Evolutionary conservation across 2,329 filamentous ascomycete genomes (phyloP).

Genomic region (Tolypocladium nubicola): DNA sequence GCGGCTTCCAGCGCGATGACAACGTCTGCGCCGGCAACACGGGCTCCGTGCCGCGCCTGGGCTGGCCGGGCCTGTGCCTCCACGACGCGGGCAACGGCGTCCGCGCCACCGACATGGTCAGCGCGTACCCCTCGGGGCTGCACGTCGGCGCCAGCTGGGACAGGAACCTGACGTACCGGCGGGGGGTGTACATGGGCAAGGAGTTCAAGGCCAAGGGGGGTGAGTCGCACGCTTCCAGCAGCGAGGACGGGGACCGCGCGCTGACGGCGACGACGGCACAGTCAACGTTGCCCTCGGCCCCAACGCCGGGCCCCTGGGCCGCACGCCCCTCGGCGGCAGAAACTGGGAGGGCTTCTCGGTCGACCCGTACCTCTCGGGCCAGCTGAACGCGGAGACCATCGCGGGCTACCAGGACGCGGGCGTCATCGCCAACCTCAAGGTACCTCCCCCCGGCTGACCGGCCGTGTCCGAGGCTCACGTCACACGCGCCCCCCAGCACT

Average conservation of each 20-base stretch:
- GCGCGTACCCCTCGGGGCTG: slow-evolving; percentile 34
- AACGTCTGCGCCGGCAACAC: slow-evolving; percentile 38
- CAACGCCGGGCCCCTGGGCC: slow-evolving; percentile 58
- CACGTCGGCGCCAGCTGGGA: slow-evolving; percentile 45
- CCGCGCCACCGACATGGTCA: slow-evolving; percentile 35
- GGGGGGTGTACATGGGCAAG: slow-evolving; percentile 41
- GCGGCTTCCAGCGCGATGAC: slow-evolving; percentile 39
- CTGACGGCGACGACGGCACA: background rate
- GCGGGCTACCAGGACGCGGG: slow-evolving; percentile 67
- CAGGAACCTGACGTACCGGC: slow-evolving; percentile 36
- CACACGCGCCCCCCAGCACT: slow-evolving; percentile 27
- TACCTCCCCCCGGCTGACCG: slow-evolving; percentile 5
- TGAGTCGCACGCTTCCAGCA: background rate
- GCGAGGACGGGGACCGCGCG: background rate
- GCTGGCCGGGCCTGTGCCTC: slow-evolving; percentile 36
- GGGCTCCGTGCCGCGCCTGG: slow-evolving; percentile 31
- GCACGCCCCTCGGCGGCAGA: slow-evolving; percentile 59
- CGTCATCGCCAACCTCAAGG: slow-evolving; percentile 66
- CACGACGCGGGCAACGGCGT: slow-evolving; percentile 40
- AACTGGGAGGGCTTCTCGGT: slow-evolving; percentile 68
- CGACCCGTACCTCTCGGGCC: slow-evolving; percentile 61
- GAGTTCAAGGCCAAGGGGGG: slow-evolving; percentile 48
- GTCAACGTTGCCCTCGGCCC: slow-evolving; percentile 63
- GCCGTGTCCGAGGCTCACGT: no score
- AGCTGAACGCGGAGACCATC: slow-evolving; percentile 61